Base-by-base conservation (phyloP, 2,329 filamentous ascomycete species). In the Falciphora oryzae region DNA sequence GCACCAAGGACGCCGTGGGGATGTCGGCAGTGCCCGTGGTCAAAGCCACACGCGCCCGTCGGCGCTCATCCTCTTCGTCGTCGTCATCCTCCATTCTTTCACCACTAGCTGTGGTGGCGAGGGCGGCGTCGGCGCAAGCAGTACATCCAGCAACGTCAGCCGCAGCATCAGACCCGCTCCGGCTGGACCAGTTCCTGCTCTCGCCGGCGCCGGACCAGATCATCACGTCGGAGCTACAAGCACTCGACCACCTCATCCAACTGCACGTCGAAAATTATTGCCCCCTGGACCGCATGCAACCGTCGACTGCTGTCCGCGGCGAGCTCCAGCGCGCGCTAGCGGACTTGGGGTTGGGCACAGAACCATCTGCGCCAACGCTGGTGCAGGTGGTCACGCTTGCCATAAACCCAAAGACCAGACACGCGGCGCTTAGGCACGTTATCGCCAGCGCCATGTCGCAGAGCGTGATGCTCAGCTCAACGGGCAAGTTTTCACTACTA, bases 251-350 rank as follows among this genome's bases (percentile, higher is more conserved):
- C 6, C 72, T 79, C 6, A 73, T 80, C 14, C 71, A 74, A 32
- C 72, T 76, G 53, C 79, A 81, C 65, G 75, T 78, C 56, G 73
- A 79, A 63, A 74, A 70, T 63, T 68, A 79, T 62, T 80, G 80
- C 62, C 76, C 78, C 63, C 59, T 67, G 0, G 65, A 71, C 0
- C 70, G 70, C 0, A 65, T 75, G 4, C 65, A 69, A 0, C 38
- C 38, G 38, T 44, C 38, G 38, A 16, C 60, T 3, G 57, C 59
- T 5, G 69, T 68, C 64, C 11, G 61, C 0, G 64, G 65, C 16
- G 60, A 64, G 3, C 68, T 78, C 10, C 65, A 68, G n/a, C 53
- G 70, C 28, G 65, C 65, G 2, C 68, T 78, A 3, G 35, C 57
- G 2, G 63, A 69, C 27, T 66, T 77, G 13, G 74, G 75, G 10